These are phyloP conservation scores for Arthrocladium fulminans DNA, from an alignment of 2,329 filamentous ascomycete genomes.

Conservation along the genomic window DNA sequence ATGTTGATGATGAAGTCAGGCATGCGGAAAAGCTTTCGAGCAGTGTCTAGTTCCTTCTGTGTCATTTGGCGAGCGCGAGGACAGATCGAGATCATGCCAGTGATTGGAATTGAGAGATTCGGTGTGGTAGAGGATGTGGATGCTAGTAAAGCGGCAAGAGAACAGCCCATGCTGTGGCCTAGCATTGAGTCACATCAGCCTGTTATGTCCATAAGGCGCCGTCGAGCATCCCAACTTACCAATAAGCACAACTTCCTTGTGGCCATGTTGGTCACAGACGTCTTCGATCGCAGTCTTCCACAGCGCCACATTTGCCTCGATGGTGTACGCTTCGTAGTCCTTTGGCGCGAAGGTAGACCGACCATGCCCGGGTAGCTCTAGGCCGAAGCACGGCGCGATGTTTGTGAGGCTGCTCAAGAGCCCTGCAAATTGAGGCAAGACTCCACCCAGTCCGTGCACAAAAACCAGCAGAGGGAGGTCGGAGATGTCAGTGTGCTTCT, in stretches of 20 bases:
- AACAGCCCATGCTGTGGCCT: conserved; percentile 77
- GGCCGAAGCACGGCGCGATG: conserved; percentile 71
- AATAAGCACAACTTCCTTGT: conserved; percentile 20
- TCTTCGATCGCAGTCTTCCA: conserved; percentile 62
- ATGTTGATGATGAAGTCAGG: conserved; percentile 62
- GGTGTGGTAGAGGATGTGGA: conserved; percentile 44
- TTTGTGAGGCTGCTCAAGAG: conserved; percentile 74
- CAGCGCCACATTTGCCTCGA: conserved; percentile 65
- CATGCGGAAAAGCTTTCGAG: conserved; percentile 55
- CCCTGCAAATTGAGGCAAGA: conserved; percentile 75
- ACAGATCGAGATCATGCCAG: conserved; percentile 72
- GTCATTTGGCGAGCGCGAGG: conserved; percentile 59
- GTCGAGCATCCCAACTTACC: conserved; percentile 4
- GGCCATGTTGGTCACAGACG: conserved; percentile 14
- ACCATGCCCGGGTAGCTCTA: conserved; percentile 88
- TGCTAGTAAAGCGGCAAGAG: conserved; percentile 64
- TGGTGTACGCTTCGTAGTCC: conserved; percentile 69
- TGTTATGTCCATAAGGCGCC: too few species aligned
- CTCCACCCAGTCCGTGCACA: conserved; percentile 88
- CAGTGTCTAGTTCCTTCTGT: conserved; percentile 42
- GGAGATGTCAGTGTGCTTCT: conserved; percentile 62
- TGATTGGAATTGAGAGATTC: conserved; percentile 51
- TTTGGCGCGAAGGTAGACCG: conserved; percentile 64
- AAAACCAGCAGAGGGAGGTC: conserved; percentile 81
- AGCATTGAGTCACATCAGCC: conserved; percentile 25